Percentiles rank a stretch among this genome's conserved stretches.
Conservation (phyloP, 108 stramenopile species). For the Nitzschia palea region DNA sequence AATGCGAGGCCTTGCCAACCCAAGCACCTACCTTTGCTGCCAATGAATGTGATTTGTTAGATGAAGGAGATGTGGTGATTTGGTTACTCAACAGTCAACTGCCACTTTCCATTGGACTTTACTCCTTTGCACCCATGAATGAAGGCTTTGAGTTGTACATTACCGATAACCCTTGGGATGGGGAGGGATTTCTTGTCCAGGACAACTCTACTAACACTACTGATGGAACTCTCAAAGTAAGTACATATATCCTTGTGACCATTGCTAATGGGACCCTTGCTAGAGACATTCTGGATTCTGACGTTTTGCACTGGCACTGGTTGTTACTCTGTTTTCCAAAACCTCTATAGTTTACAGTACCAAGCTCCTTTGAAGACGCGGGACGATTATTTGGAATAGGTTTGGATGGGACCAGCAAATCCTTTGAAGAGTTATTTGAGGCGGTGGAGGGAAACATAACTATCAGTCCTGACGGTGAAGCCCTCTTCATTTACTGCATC, state of each 20-base stretch:
- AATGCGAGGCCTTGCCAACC: slow-evolving; percentile 23
- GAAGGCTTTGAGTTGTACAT: slow-evolving; percentile 33
- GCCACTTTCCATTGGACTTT: slow-evolving; percentile 33
- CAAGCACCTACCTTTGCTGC: slow-evolving; percentile 22
- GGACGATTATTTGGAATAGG: not conserved
- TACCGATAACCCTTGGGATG: slow-evolving; percentile 54
- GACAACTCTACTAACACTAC: not conserved
- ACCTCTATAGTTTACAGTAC: too few species aligned
- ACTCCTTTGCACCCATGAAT: slow-evolving; percentile 38
- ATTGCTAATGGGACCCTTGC: not conserved
- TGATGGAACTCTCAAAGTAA: slow-evolving; percentile 30
- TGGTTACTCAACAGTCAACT: slow-evolving; percentile 22
- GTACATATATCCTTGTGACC: not conserved
- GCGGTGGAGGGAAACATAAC: slow-evolving; percentile 4
- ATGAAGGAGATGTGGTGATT: slow-evolving; percentile 36
- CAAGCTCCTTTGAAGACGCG: not conserved
- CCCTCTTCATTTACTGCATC: slow-evolving; percentile 21
- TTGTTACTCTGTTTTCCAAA: too few species aligned
- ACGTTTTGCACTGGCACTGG: too few species aligned
- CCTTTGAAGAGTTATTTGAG: not conserved
- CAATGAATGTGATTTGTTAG: slow-evolving; percentile 23
- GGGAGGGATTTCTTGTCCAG: slow-evolving; percentile 19
- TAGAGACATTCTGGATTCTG: too few species aligned
- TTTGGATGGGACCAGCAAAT: not conserved
- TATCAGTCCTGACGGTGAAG: not conserved